Conservation (phyloP, 352 stramenopile species). For the Globisporangium middletonii region DNA sequence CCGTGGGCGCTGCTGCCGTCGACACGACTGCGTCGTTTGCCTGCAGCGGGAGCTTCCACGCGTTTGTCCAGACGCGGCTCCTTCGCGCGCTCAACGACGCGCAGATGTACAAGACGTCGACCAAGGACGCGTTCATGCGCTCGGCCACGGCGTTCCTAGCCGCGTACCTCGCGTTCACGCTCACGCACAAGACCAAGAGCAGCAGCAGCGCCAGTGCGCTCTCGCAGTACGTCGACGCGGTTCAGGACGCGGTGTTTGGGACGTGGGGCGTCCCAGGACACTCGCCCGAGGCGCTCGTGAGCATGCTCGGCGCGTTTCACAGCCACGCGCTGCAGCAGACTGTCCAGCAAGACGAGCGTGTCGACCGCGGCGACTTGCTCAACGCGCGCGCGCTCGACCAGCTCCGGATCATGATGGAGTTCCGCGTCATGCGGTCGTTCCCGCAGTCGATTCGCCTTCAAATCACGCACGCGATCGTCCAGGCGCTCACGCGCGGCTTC, state of each 20-base stretch:
- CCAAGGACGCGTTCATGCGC: conserved; percentile 30
- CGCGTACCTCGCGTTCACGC: conserved; percentile 29
- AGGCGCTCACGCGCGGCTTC: conserved; percentile 56
- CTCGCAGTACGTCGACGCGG: conserved; percentile 23
- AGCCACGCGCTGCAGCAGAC: conserved; percentile 17
- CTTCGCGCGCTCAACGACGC: conserved; percentile 60
- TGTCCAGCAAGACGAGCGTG: conserved; percentile 1
- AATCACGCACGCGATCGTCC: conserved; percentile 37
- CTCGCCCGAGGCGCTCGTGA: conserved; percentile 67
- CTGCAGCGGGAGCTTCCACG: conserved; percentile 32
- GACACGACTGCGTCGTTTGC: conserved; percentile 30
- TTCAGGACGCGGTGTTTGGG: conserved; percentile 52
- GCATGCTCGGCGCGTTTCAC: conserved; percentile 57
- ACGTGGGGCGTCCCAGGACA: conserved; percentile 31
- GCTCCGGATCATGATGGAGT: conserved; percentile 64
- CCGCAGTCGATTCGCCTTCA: conserved; percentile 51
- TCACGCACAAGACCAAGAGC: neutral
- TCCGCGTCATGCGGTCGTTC: conserved; percentile 75
- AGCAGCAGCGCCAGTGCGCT: conserved; percentile 5
- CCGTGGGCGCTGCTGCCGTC: conserved; percentile 5
- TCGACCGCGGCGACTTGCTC: conserved; percentile 14
- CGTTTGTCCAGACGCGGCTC: conserved; percentile 49
- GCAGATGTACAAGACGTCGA: conserved; percentile 67
- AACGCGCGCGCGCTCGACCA: conserved; percentile 32
- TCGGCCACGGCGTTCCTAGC: conserved; percentile 30